Percentiles rank a stretch among this genome's conserved stretches.
Evolutionary conservation across 805 yeast genomes (phyloP).

Genomic region (Spathaspora boniae): DNA sequence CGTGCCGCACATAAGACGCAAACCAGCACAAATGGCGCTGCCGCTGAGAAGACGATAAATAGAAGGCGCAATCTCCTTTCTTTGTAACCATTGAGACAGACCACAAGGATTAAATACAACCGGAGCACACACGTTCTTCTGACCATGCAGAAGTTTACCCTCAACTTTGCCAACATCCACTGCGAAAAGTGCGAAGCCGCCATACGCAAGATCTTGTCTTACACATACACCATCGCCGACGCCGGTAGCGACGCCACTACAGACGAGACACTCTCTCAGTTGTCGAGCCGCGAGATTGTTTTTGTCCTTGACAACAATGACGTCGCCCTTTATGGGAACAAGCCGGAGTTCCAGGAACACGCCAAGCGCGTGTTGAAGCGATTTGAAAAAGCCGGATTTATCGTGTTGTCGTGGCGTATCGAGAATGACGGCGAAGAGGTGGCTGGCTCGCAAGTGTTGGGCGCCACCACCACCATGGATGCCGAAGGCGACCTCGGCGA

Average conservation of each 20-base stretch:
- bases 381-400: constrained; percentile 37
- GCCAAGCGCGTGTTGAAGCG: constrained; percentile 22
- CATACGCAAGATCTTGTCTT: constrained; percentile 27
- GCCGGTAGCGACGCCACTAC: constrained; percentile 7
- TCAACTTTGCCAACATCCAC: constrained; percentile 46
- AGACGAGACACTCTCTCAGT: neutral
- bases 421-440: constrained; percentile 14
- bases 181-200: constrained; percentile 49
- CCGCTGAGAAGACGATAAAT: too few relatives aligned
- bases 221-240: constrained; percentile 10
- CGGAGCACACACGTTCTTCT: neutral
- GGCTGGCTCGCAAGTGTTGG: constrained; percentile 18
- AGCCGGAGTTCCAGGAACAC: constrained; percentile 4
- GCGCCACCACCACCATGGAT: constrained; percentile 18
- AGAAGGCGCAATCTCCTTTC: too few relatives aligned
- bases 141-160: constrained; percentile 12
- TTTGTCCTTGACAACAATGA: constrained; percentile 17
- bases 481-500: constrained; percentile 18
- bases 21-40: too few relatives aligned
- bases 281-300: constrained; percentile 5
- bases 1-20: too few relatives aligned
- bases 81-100: too few relatives aligned
- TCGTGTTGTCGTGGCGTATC: constrained; percentile 33
- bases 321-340: constrained; percentile 23
- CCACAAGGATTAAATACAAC: too few relatives aligned